These are phyloP conservation scores for Fraxinus xanthoxyloides DNA, from an alignment of 305 asterid genomes.

Conservation along the genomic window DNA sequence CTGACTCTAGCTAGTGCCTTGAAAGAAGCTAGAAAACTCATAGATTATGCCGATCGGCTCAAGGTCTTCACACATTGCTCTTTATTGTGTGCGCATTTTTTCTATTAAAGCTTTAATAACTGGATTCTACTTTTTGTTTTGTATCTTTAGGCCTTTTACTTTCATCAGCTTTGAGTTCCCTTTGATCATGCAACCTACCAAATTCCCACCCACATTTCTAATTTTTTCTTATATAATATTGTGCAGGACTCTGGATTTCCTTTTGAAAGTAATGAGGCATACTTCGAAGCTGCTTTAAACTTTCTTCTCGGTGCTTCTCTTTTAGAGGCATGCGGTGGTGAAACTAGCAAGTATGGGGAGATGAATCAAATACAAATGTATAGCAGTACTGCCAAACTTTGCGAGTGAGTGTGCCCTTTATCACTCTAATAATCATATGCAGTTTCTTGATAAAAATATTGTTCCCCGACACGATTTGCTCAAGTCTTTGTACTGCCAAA, in stretches of 20 bases:
- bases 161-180: conserved; percentile 7
- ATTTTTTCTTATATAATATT: conserved; percentile 17
- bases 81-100: background rate
- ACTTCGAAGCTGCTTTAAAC: conserved; percentile 76
- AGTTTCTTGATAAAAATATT: background rate
- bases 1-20: conserved; percentile 41
- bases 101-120: conserved; percentile 1
- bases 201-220: conserved; percentile 11
- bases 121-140: background rate
- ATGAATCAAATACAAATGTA: conserved; percentile 62
- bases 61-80: conserved; percentile 51
- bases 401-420: conserved; percentile 56
- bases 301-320: conserved; percentile 85
- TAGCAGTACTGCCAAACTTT: conserved; percentile 66
- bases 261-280: conserved; percentile 66
- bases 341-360: conserved; percentile 49
- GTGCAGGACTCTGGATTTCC: conserved; percentile 74
- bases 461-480: too few species aligned
- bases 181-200: background rate
- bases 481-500: too few species aligned
- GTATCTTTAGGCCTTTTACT: conserved; percentile 7
- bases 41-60: conserved; percentile 62
- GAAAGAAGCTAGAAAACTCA: conserved; percentile 75
- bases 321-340: conserved; percentile 56
- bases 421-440: background rate